These are phyloP conservation scores for Symbiodinium natans DNA, from an alignment of 73 alveolate genomes.

Conservation along the genomic window DNA sequence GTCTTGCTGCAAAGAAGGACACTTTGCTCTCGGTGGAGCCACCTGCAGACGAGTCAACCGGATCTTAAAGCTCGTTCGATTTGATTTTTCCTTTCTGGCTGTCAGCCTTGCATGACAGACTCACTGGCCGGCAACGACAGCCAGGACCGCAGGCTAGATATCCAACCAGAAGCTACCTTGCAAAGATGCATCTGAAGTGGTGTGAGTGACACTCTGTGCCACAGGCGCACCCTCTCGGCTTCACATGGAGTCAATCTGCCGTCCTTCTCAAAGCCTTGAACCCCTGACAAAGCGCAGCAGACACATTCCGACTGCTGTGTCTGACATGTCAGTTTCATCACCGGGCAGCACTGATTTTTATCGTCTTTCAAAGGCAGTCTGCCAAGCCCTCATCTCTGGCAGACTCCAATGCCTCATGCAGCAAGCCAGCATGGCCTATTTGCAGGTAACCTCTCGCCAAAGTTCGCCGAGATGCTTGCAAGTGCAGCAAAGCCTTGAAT, in stretches of 20 bases:
- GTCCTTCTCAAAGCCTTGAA: neutral
- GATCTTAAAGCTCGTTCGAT: neutral
- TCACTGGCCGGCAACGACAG: conserved; percentile 68
- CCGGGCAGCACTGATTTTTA: neutral
- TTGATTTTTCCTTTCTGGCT: no score
- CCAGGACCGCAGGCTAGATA: conserved; percentile 61
- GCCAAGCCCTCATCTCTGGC: neutral
- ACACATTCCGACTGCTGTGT: neutral
- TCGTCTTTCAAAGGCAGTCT: neutral
- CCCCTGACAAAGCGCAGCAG: neutral
- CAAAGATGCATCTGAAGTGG: neutral
- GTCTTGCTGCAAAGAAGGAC: conserved; percentile 48
- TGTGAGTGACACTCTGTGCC: no score
- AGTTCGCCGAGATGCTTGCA: conserved; percentile 20
- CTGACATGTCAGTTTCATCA: no score
- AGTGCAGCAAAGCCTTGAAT: conserved; percentile 51
- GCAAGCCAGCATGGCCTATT: neutral
- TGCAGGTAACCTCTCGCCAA: no score
- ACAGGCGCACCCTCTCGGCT: neutral
- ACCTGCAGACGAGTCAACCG: neutral
- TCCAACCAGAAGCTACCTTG: conserved; percentile 62
- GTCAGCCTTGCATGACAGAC: neutral
- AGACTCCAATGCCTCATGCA: neutral
- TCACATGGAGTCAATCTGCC: neutral
- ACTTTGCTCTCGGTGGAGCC: neutral